These are phyloP conservation scores for Mortierella sp. DNA, from an alignment of 371 early-diverging fungal genomes.

Conservation along the genomic window DNA sequence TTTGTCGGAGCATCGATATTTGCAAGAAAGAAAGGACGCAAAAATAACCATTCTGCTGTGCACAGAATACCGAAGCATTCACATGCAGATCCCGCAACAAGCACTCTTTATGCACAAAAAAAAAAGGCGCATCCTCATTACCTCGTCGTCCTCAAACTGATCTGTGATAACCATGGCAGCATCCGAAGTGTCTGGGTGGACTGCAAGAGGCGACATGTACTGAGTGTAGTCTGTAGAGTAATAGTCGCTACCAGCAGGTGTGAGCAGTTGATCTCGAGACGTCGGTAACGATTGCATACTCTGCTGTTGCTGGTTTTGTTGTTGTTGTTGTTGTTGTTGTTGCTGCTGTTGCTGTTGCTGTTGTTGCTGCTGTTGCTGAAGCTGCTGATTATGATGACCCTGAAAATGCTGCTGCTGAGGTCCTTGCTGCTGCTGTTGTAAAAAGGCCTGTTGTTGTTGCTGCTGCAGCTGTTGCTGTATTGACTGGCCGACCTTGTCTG, in stretches of 20 bases:
- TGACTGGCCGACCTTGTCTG: conserved; percentile 34
- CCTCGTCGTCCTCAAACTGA: conserved; percentile 55
- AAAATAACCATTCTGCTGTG: not conserved
- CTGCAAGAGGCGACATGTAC: conserved; percentile 50
- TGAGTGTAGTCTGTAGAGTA: conserved; percentile 46
- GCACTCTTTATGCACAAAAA: too few relatives aligned
- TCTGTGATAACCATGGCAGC: conserved; percentile 47
- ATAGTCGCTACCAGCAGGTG: conserved; percentile 45
- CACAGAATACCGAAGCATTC: too few relatives aligned
- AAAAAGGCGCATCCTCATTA: conserved; percentile 4
- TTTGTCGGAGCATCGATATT: too few relatives aligned
- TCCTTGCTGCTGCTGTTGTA: conserved; percentile 24
- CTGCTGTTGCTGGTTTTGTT: conserved; percentile 28
- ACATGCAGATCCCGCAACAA: conserved; percentile 1
- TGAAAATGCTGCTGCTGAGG: conserved; percentile 20
- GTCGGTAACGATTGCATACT: conserved; percentile 23
- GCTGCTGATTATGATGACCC: conserved; percentile 21
- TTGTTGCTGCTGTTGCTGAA: conserved; percentile 25
- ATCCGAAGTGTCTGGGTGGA: conserved; percentile 42
- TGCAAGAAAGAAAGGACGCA: too few relatives aligned
- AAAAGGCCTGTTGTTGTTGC: conserved; percentile 16
- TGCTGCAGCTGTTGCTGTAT: conserved; percentile 35
- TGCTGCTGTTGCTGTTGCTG: conserved; percentile 31
- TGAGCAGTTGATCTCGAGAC: conserved; percentile 39
- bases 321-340: conserved; percentile 25